A percentile compares a stretch with the other conserved stretches of the same genome.
Evolutionary conservation across 305 asterid genomes (phyloP).

Genomic region (Fraxinus nigra): DNA sequence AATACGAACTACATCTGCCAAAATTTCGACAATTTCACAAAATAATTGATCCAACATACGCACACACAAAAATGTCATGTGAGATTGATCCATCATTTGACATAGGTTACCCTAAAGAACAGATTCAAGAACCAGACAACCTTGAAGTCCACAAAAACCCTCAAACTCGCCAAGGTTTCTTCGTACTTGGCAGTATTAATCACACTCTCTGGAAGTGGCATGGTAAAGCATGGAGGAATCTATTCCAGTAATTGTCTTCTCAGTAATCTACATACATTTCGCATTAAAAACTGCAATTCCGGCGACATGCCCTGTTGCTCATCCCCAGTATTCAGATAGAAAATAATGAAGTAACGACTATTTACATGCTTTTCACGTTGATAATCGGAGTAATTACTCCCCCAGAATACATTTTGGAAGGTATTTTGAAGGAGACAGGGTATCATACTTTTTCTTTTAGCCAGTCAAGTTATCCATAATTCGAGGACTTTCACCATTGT

Average conservation of each 20-base stretch:
- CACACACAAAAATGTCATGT: slow-evolving; percentile 42
- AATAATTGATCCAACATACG: background rate
- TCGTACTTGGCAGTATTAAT: slow-evolving; percentile 31
- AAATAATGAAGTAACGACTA: background rate
- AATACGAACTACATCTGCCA: no score
- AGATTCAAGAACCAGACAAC: background rate
- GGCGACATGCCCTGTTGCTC: background rate
- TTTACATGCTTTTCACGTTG: background rate
- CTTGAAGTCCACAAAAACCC: background rate
- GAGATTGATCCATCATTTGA: slow-evolving; percentile 50
- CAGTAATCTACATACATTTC: slow-evolving; percentile 35
- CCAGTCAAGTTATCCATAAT: slow-evolving; percentile 40
- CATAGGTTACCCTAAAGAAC: slow-evolving; percentile 22
- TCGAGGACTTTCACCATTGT: slow-evolving; percentile 33
- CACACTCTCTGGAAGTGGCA: slow-evolving; percentile 35
- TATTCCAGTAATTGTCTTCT: slow-evolving; percentile 29
- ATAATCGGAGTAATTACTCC: background rate
- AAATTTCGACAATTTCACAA: background rate
- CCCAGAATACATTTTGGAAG: slow-evolving; percentile 7
- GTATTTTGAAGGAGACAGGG: slow-evolving; percentile 39
- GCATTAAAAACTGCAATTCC: slow-evolving; percentile 38
- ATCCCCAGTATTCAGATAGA: slow-evolving; percentile 28
- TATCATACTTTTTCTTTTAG: slow-evolving; percentile 39
- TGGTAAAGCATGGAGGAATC: slow-evolving; percentile 36
- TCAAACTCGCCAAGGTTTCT: background rate